A percentile compares a stretch with the other conserved stretches of the same genome.
phyloP scores from a whole-genome alignment of 2,329 filamentous ascomycete species.

The Sarocladiaceae sp. region DNA sequence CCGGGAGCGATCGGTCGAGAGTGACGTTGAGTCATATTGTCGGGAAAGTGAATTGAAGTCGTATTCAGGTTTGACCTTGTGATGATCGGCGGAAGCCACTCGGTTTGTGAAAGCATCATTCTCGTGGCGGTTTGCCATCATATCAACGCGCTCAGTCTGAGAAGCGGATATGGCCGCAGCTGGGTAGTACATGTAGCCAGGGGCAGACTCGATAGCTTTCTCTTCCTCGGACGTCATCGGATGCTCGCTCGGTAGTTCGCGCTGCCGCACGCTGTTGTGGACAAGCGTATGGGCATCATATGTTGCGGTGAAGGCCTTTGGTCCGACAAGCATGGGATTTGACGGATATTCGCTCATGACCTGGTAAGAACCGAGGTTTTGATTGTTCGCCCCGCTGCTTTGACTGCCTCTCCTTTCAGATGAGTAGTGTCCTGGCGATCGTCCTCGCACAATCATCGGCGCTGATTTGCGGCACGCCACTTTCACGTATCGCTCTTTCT shows the following conservation, averaged over 20 bases:
- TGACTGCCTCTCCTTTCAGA: constrained; percentile 64
- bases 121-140: constrained; percentile 39
- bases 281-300: constrained; percentile 15
- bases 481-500: constrained; percentile 59
- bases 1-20: constrained; percentile 30
- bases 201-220: constrained; percentile 43
- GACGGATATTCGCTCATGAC: background rate
- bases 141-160: constrained; percentile 43
- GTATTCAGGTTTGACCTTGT: constrained; percentile 47
- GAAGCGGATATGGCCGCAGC: constrained; percentile 44
- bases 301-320: background rate
- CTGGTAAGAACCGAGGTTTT: background rate
- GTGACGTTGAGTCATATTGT: constrained; percentile 32
- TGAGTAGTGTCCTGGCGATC: constrained; percentile 78
- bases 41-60: constrained; percentile 41
- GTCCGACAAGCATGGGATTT: background rate
- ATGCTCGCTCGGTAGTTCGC: constrained; percentile 46
- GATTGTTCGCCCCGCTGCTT: constrained; percentile 49
- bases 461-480: constrained; percentile 70
- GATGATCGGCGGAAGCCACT: constrained; percentile 22
- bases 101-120: constrained; percentile 29
- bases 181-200: constrained; percentile 53
- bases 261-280: constrained; percentile 41
- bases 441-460: constrained; percentile 82
- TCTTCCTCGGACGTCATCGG: constrained; percentile 48